Conservation (phyloP, 768 basidiomycete species). For the Amyloporia xantha region DNA sequence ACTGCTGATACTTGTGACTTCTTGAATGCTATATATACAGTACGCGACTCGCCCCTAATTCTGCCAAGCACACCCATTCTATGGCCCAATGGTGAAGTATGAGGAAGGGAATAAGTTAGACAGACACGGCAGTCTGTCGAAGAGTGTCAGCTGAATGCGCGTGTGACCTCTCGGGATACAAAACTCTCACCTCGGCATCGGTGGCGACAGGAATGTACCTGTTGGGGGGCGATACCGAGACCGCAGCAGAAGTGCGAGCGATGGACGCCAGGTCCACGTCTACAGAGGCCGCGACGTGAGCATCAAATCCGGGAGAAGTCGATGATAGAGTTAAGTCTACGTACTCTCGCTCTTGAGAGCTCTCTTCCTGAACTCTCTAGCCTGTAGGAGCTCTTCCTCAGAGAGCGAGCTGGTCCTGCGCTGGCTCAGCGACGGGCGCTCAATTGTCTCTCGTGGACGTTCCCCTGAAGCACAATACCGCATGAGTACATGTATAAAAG, state of each 20-base stretch:
- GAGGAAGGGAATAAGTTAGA: conserved; percentile 6
- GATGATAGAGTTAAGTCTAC: neutral
- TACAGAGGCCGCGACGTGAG: conserved; percentile 1
- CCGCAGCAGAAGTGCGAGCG: conserved; percentile 75
- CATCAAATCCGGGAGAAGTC: neutral
- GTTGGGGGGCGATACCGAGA: conserved; percentile 42
- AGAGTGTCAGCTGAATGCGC: conserved; percentile 3
- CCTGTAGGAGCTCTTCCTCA: conserved; percentile 60
- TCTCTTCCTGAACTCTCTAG: conserved; percentile 64
- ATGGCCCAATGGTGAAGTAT: neutral
- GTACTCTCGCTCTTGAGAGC: conserved; percentile 57
- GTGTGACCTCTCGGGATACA: neutral
- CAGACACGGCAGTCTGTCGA: conserved; percentile 8
- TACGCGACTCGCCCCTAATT: neutral
- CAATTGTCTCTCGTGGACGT: conserved; percentile 7
- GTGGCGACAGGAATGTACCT: conserved; percentile 23
- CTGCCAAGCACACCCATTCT: neutral
- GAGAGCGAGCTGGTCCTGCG: conserved; percentile 36
- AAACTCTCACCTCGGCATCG: conserved; percentile 21
- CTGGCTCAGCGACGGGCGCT: conserved; percentile 8
- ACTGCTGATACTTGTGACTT: no score
- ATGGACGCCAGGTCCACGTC: conserved; percentile 66
- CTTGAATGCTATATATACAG: neutral
- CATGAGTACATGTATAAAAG: neutral
- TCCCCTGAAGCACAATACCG: no score